phyloP scores from a whole-genome alignment of 495 filamentous ascomycete species.

The Parathielavia hyrcaniae region DNA sequence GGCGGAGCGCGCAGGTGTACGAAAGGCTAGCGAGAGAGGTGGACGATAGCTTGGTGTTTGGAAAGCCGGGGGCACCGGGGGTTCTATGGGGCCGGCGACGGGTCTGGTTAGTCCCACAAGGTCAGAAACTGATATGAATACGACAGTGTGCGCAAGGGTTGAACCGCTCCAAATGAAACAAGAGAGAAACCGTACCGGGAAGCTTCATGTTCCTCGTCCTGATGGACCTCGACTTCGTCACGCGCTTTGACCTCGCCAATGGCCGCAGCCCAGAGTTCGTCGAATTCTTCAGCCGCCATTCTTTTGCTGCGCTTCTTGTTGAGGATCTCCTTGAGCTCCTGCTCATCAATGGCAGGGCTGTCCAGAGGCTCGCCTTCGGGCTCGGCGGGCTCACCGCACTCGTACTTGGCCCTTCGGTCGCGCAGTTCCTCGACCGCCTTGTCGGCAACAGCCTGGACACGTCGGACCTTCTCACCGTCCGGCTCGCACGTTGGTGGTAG shows the following conservation, averaged over 20 bases:
- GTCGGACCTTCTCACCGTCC: slow-evolving; percentile 83
- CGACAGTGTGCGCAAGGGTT: slow-evolving; percentile 7
- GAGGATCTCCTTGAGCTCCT: slow-evolving; percentile 70
- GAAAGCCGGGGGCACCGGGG: slow-evolving; percentile 52
- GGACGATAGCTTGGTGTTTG: slow-evolving; percentile 54
- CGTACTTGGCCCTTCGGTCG: slow-evolving; percentile 77
- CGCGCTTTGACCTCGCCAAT: slow-evolving; percentile 74
- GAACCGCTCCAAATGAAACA: neutral
- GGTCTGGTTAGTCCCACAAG: slow-evolving; percentile 68
- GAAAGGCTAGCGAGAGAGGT: slow-evolving; percentile 83
- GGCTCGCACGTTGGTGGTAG: slow-evolving; percentile 90
- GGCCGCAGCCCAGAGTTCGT: slow-evolving; percentile 82
- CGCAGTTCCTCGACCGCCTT: slow-evolving; percentile 81
- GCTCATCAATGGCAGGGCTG: slow-evolving; percentile 62
- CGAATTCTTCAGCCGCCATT: slow-evolving; percentile 82
- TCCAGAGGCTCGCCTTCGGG: slow-evolving; percentile 51
- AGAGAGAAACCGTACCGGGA: slow-evolving; percentile 55
- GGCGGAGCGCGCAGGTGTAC: slow-evolving; percentile 77
- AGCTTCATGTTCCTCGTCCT: slow-evolving; percentile 43
- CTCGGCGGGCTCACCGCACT: slow-evolving; percentile 73
- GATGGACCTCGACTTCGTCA: slow-evolving; percentile 70
- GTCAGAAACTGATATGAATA: slow-evolving; percentile 36
- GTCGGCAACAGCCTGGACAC: slow-evolving; percentile 80
- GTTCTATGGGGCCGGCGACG: slow-evolving; percentile 63
- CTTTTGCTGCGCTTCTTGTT: slow-evolving; percentile 65